Conservation (phyloP, 176 grass and related monocot genomes). For the Puya raimondii region DNA sequence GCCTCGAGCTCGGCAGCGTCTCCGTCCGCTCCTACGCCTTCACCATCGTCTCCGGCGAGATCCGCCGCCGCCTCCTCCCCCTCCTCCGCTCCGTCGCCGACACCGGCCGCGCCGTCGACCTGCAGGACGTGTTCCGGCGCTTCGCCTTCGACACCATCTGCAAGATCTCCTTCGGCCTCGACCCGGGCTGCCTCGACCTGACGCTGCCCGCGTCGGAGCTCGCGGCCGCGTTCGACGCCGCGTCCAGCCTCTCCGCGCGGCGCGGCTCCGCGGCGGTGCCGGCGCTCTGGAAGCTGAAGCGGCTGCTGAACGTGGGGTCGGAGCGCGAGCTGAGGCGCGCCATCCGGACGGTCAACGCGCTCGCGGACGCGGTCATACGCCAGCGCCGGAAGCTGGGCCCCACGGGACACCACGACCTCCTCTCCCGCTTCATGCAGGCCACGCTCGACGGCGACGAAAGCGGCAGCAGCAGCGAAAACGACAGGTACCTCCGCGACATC, state of each 20-base stretch:
- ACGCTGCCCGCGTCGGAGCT: slow-evolving; percentile 42
- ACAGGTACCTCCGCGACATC: slow-evolving; percentile 79
- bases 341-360: slow-evolving; percentile 34
- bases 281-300: slow-evolving; percentile 49
- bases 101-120: slow-evolving; percentile 24
- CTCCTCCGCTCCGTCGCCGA: slow-evolving; percentile 31
- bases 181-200: slow-evolving; percentile 41
- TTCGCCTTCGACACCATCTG: slow-evolving; percentile 84
- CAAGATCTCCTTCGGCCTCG: slow-evolving; percentile 70
- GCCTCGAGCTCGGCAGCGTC: slow-evolving; percentile 74
- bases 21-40: slow-evolving; percentile 52
- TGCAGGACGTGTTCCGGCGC: slow-evolving; percentile 70
- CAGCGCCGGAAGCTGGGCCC: slow-evolving; percentile 46
- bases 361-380: slow-evolving; percentile 47
- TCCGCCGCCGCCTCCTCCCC: slow-evolving; percentile 35
- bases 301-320: slow-evolving; percentile 47
- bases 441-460: not conserved
- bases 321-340: slow-evolving; percentile 51
- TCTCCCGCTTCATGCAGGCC: slow-evolving; percentile 63
- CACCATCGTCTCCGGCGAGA: slow-evolving; percentile 37
- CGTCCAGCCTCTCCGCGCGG: slow-evolving; percentile 39
- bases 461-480: not conserved
- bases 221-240: slow-evolving; percentile 51
- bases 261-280: slow-evolving; percentile 32
- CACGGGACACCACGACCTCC: slow-evolving; percentile 42